Evolutionary conservation across 2,329 filamentous ascomycete species (phyloP).

Genomic region (Davidsoniella neocaledoniae): DNA sequence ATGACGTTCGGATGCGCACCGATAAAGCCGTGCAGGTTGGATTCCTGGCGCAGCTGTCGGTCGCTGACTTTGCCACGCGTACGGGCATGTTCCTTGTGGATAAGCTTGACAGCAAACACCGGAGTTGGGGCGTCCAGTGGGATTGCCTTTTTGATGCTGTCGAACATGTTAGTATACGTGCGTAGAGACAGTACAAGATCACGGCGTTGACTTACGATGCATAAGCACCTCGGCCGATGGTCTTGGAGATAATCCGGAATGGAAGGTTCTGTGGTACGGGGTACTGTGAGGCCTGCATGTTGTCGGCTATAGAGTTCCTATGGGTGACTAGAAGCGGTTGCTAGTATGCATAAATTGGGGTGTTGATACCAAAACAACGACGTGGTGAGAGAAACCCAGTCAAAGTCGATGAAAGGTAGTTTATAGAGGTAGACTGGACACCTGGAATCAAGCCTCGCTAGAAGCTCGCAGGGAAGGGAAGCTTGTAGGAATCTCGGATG

Average conservation of each 20-base stretch:
- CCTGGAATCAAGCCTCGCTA: too few relatives aligned
- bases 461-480: too few relatives aligned
- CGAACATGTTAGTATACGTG: conserved; percentile 12
- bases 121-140: conserved; percentile 53
- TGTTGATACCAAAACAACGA: too few relatives aligned
- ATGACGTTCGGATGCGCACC: conserved; percentile 88
- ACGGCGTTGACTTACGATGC: conserved; percentile 51
- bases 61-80: conserved; percentile 74
- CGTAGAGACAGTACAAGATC: conserved; percentile 8
- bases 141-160: conserved; percentile 81
- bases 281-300: conserved; percentile 50
- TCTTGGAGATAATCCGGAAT: conserved; percentile 89
- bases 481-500: too few relatives aligned
- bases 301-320: not conserved
- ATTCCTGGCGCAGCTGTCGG: conserved; percentile 84
- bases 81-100: conserved; percentile 90
- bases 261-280: conserved; percentile 73
- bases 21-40: conserved; percentile 75
- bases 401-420: too few relatives aligned
- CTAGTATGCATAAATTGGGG: too few relatives aligned
- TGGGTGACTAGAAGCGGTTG: too few relatives aligned
- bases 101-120: conserved; percentile 94
- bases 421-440: too few relatives aligned
- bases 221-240: conserved; percentile 91
- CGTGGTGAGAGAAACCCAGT: too few relatives aligned